Conservation (phyloP, 2,329 filamentous ascomycete genomes). For the Cladosporium cucumerinum region DNA sequence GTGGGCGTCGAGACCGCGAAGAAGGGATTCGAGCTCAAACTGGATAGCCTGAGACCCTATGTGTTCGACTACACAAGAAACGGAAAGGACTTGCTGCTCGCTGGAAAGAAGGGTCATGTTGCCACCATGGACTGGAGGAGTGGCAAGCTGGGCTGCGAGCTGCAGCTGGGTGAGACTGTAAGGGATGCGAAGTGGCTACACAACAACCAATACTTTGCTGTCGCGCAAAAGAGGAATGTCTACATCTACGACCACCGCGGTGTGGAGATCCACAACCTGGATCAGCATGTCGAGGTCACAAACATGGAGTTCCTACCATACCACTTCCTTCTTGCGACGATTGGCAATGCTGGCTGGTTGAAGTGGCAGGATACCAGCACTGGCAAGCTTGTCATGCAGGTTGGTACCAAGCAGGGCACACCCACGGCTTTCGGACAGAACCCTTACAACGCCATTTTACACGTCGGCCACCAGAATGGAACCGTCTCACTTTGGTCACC, state of each 20-base stretch:
- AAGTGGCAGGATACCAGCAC: slow-evolving; percentile 96
- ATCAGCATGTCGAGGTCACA: slow-evolving; percentile 84
- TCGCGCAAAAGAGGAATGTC: slow-evolving; percentile 92
- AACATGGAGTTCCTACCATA: slow-evolving; percentile 96
- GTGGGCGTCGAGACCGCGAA: slow-evolving; percentile 82
- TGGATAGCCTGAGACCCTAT: slow-evolving; percentile 83
- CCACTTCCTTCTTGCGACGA: slow-evolving; percentile 86
- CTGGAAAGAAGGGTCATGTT: slow-evolving; percentile 88
- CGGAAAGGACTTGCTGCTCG: slow-evolving; percentile 78
- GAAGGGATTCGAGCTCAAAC: slow-evolving; percentile 85
- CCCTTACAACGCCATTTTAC: slow-evolving; percentile 84
- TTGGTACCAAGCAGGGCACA: slow-evolving; percentile 78
- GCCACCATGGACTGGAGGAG: slow-evolving; percentile 96
- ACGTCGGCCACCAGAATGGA: slow-evolving; percentile 92
- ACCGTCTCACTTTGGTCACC: slow-evolving; percentile 95
- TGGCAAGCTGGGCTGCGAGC: slow-evolving; percentile 84
- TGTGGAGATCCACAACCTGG: slow-evolving; percentile 86
- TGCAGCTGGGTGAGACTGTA: slow-evolving; percentile 87
- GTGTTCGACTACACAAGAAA: slow-evolving; percentile 85
- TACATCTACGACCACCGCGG: slow-evolving; percentile 94
- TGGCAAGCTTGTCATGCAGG: slow-evolving; percentile 80
- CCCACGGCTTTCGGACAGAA: slow-evolving; percentile 85
- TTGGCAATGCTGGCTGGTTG: slow-evolving; percentile 77
- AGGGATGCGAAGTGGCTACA: slow-evolving; percentile 89
- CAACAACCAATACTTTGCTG: slow-evolving; percentile 91